Percentiles rank a stretch among this genome's conserved stretches.
Conservation (phyloP, 2,329 filamentous ascomycete species). For the Juglanconis sp. region DNA sequence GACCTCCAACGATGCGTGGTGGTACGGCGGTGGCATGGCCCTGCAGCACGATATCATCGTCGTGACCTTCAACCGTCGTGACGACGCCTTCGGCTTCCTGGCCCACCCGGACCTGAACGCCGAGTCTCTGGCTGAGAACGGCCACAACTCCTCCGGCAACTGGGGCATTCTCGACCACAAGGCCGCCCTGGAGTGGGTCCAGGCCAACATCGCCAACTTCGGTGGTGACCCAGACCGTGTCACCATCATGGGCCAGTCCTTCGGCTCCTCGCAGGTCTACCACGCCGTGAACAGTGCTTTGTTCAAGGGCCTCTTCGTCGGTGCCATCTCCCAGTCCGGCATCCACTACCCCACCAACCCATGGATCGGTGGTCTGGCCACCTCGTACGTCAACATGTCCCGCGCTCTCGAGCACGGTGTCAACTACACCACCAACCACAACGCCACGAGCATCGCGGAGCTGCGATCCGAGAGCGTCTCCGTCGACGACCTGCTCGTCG, state of each 20-base stretch:
- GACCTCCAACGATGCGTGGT: slow-evolving; percentile 5
- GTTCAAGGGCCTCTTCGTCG: slow-evolving; percentile 29
- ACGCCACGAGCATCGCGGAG: slow-evolving; percentile 12
- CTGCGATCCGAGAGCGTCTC: slow-evolving; percentile 7
- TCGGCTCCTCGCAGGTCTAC: slow-evolving; percentile 28
- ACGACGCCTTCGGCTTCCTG: slow-evolving; percentile 17
- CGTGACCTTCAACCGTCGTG: slow-evolving; percentile 15
- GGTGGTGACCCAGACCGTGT: slow-evolving; percentile 16
- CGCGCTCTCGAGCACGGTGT: slow-evolving; percentile 23
- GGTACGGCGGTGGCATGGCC: slow-evolving; percentile 15
- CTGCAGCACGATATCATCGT: slow-evolving; percentile 17
- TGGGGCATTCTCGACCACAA: slow-evolving; percentile 16
- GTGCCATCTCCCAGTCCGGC: slow-evolving; percentile 28
- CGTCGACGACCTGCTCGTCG: slow-evolving; percentile 21
- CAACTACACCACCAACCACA: slow-evolving; percentile 24
- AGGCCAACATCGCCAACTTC: slow-evolving; percentile 15
- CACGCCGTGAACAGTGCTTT: slow-evolving; percentile 29
- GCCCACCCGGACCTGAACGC: slow-evolving; percentile 16
- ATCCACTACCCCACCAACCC: slow-evolving; percentile 29
- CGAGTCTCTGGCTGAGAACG: slow-evolving; percentile 11
- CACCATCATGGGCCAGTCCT: slow-evolving; percentile 16
- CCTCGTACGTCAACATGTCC: slow-evolving; percentile 28
- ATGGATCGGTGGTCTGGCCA: slow-evolving; percentile 27
- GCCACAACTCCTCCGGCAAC: slow-evolving; percentile 17
- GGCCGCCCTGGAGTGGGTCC: slow-evolving; percentile 16